Base-by-base conservation (phyloP, 2,329 filamentous ascomycete genomes). In the Penicillium palitans region DNA sequence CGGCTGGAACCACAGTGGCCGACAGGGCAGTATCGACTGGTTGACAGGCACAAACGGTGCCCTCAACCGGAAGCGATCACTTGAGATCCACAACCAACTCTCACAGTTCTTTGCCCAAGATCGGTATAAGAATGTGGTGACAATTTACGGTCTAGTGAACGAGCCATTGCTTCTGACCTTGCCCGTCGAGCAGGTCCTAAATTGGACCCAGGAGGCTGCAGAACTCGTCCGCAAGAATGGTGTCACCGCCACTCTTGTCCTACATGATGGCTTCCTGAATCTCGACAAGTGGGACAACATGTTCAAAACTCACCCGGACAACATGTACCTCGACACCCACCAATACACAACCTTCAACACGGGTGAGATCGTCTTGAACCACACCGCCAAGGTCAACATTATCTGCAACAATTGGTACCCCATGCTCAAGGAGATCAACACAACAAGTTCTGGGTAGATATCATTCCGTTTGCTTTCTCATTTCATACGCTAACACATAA, bases 311-410 rank as follows among this genome's bases (percentile, higher is more conserved):
- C 84, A 90, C 70, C 81, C 88, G 47, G 84, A 87, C 63, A 71
- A 74, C 24, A 81, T 98, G 64, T 84, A 96, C 19, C 85, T 99
- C n/a, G 95, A 99, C 76, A 95, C 96, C 39, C 95, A 99, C 77
- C 93, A 98, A 76, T 99, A 99, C 75, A 91, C 96, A 70, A 97
- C 97, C 75, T 99, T 99, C 83, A 97, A 99, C 81, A 85, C 86
- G 40, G 87, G 89, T 64, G 91, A 96, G 75, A 89, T 99, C 70
- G 84, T 86, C 48, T 88, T 89, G 70, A 88, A 88, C 56, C 95
- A 98, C 78, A 83, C 87, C 55, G 83, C 88, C 65, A 97, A 97
- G 78, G 83, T 98, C 57, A 81, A 89, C 60, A 96, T 96, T 71
- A 91, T 93, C 4, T 99, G 95, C 78, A 79, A 83, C 19, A 91